Percentiles rank a stretch among this genome's conserved stretches.
Conservation (phyloP, 371 early-diverging fungal genomes). For the Lichtheimia corymbifera region DNA sequence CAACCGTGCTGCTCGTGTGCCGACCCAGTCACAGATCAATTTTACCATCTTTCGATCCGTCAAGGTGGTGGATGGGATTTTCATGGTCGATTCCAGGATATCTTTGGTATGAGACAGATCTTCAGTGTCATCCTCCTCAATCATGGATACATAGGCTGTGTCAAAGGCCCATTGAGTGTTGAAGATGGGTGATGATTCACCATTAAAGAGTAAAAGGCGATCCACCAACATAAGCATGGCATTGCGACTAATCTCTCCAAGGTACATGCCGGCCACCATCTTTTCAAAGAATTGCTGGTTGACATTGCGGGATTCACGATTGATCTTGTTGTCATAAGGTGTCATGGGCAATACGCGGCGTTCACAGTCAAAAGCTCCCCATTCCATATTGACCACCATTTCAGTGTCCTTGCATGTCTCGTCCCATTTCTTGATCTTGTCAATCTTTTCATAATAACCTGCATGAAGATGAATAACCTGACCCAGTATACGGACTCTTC, state of each 20-base stretch:
- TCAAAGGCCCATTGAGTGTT: slow-evolving; percentile 80
- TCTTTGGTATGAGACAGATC: slow-evolving; percentile 70
- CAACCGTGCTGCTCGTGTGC: slow-evolving; percentile 85
- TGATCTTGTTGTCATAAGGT: slow-evolving; percentile 80
- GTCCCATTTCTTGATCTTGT: slow-evolving; percentile 61
- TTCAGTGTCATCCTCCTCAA: slow-evolving; percentile 77
- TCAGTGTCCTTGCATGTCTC: slow-evolving; percentile 47
- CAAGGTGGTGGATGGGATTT: slow-evolving; percentile 68
- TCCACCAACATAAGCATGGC: slow-evolving; percentile 80
- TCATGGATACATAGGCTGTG: slow-evolving; percentile 86
- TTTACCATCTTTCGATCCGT: slow-evolving; percentile 81
- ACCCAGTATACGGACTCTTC: too few relatives aligned
- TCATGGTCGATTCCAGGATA: slow-evolving; percentile 77
- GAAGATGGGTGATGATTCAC: slow-evolving; percentile 65
- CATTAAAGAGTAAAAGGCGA: slow-evolving; percentile 78
- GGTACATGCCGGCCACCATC: slow-evolving; percentile 93
- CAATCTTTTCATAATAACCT: slow-evolving; percentile 76
- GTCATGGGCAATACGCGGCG: slow-evolving; percentile 76
- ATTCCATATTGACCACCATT: slow-evolving; percentile 90
- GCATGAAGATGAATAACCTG: background rate
- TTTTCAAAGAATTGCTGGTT: slow-evolving; percentile 87
- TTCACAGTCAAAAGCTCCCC: slow-evolving; percentile 85
- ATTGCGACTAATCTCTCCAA: slow-evolving; percentile 88
- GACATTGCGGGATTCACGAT: slow-evolving; percentile 82
- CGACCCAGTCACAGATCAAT: slow-evolving; percentile 80